Base-by-base conservation (phyloP, 352 stramenopile species). In the Halophytophthora batemanensis region DNA sequence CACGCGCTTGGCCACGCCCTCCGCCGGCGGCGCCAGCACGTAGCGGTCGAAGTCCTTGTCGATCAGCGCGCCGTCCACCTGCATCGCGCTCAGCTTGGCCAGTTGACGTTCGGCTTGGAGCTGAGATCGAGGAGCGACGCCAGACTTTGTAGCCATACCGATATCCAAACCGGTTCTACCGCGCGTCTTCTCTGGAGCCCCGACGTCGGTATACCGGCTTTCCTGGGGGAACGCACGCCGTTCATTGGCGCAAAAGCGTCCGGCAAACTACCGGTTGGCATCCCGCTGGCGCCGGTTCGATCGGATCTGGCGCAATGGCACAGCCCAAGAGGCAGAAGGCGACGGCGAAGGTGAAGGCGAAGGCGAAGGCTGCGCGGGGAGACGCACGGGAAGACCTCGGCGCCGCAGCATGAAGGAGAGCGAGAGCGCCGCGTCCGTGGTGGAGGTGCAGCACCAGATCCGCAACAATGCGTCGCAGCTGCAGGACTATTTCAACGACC, bases 401-500 rank as follows among this genome's bases (percentile, higher is more conserved):
- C 3, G 38, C 29, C 21, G 7, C 55, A 42, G 5, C 34, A 71
- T 68, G 56, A 68, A 57, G 44, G 47, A 69, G 36, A 35, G 49
- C 45, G 36, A 3, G 6, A 13, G 10, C 3, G 33, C 29, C 3
- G 39, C 60, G 50, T 61, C 71, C 13, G 64, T 84, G 37, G 57
- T 89, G 50, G 64, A 87, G 17, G 61, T 92, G 51, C 86, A 94
- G 72, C 75, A 87, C 31, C 80, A 94, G 62, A 94, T 93, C 57
- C 75, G 82, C 36, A 60, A 75, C 23, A 94, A 93, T 25, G 82
- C 83, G 29, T 73, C 83, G 12, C 69, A 88, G 51, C 49, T 92
- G 39, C 76, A 90, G 50, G 77, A 91, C 46, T 90, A 91, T 49
- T 84, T 93, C 43, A 69, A 63, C 15, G 80, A 89, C 47, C 59